Evolutionary conservation across 331 rosid genomes (phyloP).

Genomic region (Quercus phellos): DNA sequence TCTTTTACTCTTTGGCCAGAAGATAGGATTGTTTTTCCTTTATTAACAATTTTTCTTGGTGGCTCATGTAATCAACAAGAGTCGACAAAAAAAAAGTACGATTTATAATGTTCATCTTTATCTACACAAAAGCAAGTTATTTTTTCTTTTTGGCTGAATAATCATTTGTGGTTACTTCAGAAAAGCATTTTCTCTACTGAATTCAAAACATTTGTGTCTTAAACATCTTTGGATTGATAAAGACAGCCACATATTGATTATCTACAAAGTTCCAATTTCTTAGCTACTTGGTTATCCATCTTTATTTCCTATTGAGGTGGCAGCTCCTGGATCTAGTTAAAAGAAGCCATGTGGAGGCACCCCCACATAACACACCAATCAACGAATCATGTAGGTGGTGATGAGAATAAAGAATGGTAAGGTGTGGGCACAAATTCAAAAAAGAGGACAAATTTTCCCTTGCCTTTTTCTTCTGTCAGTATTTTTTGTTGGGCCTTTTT

Average conservation of each 20-base stretch:
- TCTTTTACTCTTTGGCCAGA: too few species aligned
- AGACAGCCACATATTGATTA: conserved; percentile 1
- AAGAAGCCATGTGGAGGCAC: conserved; percentile 36
- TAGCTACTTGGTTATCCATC: conserved; percentile 10
- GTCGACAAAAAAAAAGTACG: too few species aligned
- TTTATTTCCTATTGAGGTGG: neutral
- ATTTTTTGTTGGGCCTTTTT: conserved; percentile 13
- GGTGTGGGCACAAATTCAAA: neutral
- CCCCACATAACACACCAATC: conserved; percentile 20
- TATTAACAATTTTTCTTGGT: too few species aligned
- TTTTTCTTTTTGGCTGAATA: too few species aligned
- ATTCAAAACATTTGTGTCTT: too few species aligned
- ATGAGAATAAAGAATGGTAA: conserved; percentile 1
- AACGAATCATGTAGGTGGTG: conserved; percentile 21
- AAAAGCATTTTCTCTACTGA: too few species aligned
- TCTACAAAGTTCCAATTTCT: neutral
- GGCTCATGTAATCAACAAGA: too few species aligned
- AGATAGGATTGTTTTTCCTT: too few species aligned
- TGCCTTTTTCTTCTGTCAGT: conserved; percentile 14
- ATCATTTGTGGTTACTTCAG: too few species aligned
- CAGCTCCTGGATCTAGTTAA: conserved; percentile 2
- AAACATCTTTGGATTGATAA: too few species aligned
- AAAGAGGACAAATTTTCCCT: neutral
- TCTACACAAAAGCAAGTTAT: too few species aligned
- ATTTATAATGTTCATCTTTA: too few species aligned